Evolutionary conservation across 2,329 filamentous ascomycete species (phyloP).

Genomic region (Xylaria polymorpha): DNA sequence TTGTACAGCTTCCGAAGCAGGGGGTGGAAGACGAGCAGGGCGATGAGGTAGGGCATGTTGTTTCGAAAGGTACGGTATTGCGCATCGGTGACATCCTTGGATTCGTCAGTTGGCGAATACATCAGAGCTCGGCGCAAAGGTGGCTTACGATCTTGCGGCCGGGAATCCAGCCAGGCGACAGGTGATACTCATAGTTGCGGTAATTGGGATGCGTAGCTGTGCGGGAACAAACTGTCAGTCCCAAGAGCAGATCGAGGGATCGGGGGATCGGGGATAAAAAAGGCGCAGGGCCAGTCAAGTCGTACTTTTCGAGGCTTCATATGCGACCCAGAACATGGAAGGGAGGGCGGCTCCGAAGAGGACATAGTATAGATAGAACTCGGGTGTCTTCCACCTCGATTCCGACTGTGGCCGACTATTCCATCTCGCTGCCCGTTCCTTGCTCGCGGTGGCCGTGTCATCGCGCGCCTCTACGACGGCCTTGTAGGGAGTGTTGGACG

Average conservation of each 20-base stretch:
- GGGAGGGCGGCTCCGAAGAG: constrained; percentile 75
- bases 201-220: constrained; percentile 86
- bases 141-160: constrained; percentile 83
- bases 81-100: constrained; percentile 84
- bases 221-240: constrained; percentile 36
- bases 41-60: constrained; percentile 84
- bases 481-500: constrained; percentile 75
- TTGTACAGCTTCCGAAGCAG: constrained; percentile 80
- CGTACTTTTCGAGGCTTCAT: constrained; percentile 84
- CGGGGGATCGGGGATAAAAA: not conserved
- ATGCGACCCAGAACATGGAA: constrained; percentile 90
- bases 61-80: constrained; percentile 88
- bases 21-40: constrained; percentile 82
- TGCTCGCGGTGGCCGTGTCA: constrained; percentile 56
- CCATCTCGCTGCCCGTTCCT: constrained; percentile 57
- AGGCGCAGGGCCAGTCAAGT: not conserved
- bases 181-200: constrained; percentile 73
- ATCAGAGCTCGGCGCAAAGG: not conserved
- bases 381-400: constrained; percentile 85
- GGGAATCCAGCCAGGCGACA: constrained; percentile 89
- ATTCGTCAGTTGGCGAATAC: constrained; percentile 21
- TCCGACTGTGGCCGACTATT: constrained; percentile 55
- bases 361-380: constrained; percentile 85
- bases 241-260: not conserved
- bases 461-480: constrained; percentile 64